Evolutionary conservation across 2,329 filamentous ascomycete species (phyloP).

Genomic region (Colletotrichum lupini): DNA sequence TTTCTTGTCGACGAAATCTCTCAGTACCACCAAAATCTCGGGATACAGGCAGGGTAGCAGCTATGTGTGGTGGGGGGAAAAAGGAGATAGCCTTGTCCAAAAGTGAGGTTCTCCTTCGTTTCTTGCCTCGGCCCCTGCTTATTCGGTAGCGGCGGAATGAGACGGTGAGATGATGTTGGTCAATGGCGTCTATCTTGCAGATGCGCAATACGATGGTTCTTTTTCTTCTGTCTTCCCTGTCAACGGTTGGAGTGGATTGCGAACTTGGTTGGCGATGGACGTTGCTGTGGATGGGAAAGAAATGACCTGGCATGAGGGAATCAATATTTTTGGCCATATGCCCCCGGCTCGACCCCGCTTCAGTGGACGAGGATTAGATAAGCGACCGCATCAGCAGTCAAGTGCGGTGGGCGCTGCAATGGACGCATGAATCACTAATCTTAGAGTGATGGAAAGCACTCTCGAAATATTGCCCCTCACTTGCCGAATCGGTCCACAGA

Average conservation of each 20-base stretch:
- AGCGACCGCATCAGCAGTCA: conserved; percentile 7
- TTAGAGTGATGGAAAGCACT: conserved; percentile 15
- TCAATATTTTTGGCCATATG: conserved; percentile 33
- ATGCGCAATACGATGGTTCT: conserved; percentile 14
- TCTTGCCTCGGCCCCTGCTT: conserved; percentile 13
- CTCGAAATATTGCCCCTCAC: conserved; percentile 28
- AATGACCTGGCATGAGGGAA: conserved; percentile 24
- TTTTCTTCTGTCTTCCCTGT: not conserved
- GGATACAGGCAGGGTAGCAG: not conserved
- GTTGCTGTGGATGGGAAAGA: conserved; percentile 32
- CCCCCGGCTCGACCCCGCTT: conserved; percentile 10
- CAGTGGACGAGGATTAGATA: conserved; percentile 31
- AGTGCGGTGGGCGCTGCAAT: not conserved
- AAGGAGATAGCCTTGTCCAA: conserved; percentile 20
- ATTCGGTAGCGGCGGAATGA: conserved; percentile 12
- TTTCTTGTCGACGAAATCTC: not conserved
- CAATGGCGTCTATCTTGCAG: conserved; percentile 10
- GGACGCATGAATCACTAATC: conserved; percentile 32
- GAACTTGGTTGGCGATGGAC: conserved; percentile 15
- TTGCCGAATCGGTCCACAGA: conserved; percentile 19
- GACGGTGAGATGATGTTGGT: conserved; percentile 16
- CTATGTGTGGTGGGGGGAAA: not conserved
- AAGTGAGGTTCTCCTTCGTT: not conserved
- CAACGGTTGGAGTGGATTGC: not conserved
- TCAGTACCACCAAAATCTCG: conserved; percentile 10